Conservation (phyloP, 257 asterid genomes). For the Mentha longifolia region DNA sequence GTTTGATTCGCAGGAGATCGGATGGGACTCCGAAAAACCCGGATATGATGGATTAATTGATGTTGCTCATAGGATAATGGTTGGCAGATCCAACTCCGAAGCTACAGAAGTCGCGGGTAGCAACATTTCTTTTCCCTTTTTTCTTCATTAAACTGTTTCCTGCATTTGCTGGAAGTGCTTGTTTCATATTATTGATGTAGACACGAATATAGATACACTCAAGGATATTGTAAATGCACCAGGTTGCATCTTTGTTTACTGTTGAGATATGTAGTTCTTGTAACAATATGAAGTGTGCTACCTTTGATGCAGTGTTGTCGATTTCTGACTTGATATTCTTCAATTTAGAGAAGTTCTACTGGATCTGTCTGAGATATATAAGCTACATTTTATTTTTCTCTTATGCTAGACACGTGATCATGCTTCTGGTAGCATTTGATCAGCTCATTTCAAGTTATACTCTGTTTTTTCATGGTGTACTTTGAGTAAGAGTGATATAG, state of each 20-base stretch:
- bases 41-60: constrained; percentile 87
- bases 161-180: background rate
- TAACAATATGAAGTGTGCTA: background rate
- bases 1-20: constrained; percentile 54
- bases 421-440: background rate
- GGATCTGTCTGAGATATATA: no score
- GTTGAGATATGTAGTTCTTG: background rate
- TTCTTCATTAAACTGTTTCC: background rate
- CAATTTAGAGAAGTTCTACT: background rate
- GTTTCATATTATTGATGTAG: background rate
- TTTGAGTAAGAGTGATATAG: background rate
- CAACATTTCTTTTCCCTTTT: background rate
- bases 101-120: constrained; percentile 73
- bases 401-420: background rate
- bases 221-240: background rate
- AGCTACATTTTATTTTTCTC: background rate
- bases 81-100: constrained; percentile 71
- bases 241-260: background rate
- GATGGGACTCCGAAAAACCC: constrained; percentile 86
- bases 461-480: background rate
- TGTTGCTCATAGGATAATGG: constrained; percentile 70
- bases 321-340: background rate
- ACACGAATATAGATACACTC: background rate
- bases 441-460: background rate
- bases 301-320: background rate